phyloP scores from a whole-genome alignment of 345 rosid genomes.

The Salix purpurea region DNA sequence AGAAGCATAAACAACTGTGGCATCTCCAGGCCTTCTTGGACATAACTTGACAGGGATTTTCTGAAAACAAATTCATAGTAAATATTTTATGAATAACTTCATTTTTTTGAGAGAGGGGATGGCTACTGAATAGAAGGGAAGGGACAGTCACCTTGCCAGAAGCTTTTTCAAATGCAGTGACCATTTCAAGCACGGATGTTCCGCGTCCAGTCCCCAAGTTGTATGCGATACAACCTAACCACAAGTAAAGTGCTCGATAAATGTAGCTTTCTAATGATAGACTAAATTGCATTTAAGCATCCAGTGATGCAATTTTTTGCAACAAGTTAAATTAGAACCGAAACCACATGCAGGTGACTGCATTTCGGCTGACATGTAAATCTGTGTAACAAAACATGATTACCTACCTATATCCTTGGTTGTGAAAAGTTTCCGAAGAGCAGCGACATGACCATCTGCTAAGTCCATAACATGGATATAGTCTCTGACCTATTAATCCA shows the following conservation, averaged over 20 bases:
- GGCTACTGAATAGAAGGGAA: neutral
- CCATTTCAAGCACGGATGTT: conserved; percentile 91
- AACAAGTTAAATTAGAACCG: neutral
- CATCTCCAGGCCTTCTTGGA: conserved; percentile 89
- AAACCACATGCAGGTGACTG: neutral
- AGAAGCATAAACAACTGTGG: conserved; percentile 80
- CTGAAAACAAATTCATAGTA: conserved; percentile 35
- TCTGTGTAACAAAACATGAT: neutral
- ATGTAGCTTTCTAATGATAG: too few relatives aligned
- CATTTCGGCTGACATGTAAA: neutral
- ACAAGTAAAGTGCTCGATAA: neutral
- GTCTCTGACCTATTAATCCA: conserved; percentile 64
- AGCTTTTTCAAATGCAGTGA: conserved; percentile 85
- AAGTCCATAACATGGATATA: conserved; percentile 95
- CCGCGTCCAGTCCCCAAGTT: conserved; percentile 89
- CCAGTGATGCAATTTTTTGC: neutral
- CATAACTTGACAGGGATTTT: conserved; percentile 76
- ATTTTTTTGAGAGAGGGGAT: neutral
- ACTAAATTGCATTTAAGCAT: too few relatives aligned
- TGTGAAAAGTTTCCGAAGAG: conserved; percentile 61
- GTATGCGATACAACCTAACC: conserved; percentile 71
- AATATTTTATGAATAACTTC: neutral
- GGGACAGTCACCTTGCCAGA: conserved; percentile 64
- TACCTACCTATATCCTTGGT: conserved; percentile 77
- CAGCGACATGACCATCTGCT: conserved; percentile 92